Conservation (phyloP, 805 yeast species). For the Starmera dryadoides region DNA sequence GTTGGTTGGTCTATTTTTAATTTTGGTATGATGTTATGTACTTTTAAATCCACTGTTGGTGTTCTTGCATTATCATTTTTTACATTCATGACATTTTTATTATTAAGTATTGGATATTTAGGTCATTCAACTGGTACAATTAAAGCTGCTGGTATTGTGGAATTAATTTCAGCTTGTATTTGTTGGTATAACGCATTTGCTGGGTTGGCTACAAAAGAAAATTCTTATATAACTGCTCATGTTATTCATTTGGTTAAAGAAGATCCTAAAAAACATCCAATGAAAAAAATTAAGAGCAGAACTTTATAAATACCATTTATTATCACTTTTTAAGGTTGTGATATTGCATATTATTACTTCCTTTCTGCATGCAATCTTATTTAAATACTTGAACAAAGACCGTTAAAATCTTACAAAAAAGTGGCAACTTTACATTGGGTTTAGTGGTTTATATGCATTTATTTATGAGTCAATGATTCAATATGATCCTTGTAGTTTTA, state of each 20-base stretch:
- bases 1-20: constrained; percentile 52
- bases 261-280: not conserved
- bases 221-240: constrained; percentile 43
- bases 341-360: too few relatives aligned
- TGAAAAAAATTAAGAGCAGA: not conserved
- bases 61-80: constrained; percentile 39
- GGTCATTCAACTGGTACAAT: constrained; percentile 26
- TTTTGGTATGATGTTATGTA: constrained; percentile 34
- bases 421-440: too few relatives aligned
- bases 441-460: too few relatives aligned
- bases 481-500: too few relatives aligned
- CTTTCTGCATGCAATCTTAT: too few relatives aligned
- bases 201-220: constrained; percentile 58
- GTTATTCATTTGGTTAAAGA: constrained; percentile 21
- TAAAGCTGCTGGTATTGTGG: constrained; percentile 59
- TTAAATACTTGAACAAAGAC: too few relatives aligned
- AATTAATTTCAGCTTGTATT: constrained; percentile 50
- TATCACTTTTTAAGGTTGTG: too few relatives aligned
- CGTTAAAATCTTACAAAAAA: too few relatives aligned
- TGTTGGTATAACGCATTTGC: constrained; percentile 72
- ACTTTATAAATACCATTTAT: too few relatives aligned
- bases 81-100: constrained; percentile 39
- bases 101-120: constrained; percentile 39
- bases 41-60: constrained; percentile 42
- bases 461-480: too few relatives aligned